phyloP scores from a whole-genome alignment of 2,329 filamentous ascomycete species.

The Fusarium albosuccineum region DNA sequence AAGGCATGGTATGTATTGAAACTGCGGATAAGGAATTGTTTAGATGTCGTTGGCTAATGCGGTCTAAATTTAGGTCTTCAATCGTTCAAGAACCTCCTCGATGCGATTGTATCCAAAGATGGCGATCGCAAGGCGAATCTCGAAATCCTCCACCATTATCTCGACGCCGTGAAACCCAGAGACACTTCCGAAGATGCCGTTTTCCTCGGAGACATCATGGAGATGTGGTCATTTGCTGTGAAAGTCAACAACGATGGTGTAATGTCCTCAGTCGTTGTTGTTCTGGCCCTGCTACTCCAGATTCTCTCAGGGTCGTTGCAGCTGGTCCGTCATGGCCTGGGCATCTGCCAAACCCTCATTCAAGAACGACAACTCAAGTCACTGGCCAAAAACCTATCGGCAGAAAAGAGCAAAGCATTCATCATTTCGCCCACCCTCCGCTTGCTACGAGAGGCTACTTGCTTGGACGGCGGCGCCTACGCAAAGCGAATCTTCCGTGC shows the following conservation, averaged over 20 bases:
- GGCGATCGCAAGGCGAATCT: constrained; percentile 57
- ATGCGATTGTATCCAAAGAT: constrained; percentile 69
- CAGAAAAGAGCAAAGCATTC: constrained; percentile 86
- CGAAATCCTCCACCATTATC: constrained; percentile 76
- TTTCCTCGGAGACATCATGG: constrained; percentile 83
- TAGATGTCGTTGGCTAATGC: constrained; percentile 7
- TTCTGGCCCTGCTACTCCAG: constrained; percentile 84
- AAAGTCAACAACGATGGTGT: constrained; percentile 85
- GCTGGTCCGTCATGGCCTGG: constrained; percentile 79
- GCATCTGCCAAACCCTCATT: constrained; percentile 84
- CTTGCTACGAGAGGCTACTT: constrained; percentile 86
- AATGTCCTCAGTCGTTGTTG: constrained; percentile 83
- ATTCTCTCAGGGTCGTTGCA: constrained; percentile 81
- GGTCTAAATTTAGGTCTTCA: constrained; percentile 65
- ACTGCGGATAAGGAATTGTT: neutral
- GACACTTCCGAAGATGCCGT: constrained; percentile 62
- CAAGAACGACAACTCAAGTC: constrained; percentile 85
- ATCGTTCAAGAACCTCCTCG: constrained; percentile 78
- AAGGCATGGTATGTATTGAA: constrained; percentile 68
- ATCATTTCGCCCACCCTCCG: constrained; percentile 90
- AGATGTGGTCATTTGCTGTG: constrained; percentile 87
- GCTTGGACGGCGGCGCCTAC: constrained; percentile 85
- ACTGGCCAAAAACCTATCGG: constrained; percentile 81
- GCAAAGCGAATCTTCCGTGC: constrained; percentile 83
- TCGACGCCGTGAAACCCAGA: constrained; percentile 67